phyloP scores from a whole-genome alignment of 805 yeast genomes.

The Sungouiozyma ichnusensis region DNA sequence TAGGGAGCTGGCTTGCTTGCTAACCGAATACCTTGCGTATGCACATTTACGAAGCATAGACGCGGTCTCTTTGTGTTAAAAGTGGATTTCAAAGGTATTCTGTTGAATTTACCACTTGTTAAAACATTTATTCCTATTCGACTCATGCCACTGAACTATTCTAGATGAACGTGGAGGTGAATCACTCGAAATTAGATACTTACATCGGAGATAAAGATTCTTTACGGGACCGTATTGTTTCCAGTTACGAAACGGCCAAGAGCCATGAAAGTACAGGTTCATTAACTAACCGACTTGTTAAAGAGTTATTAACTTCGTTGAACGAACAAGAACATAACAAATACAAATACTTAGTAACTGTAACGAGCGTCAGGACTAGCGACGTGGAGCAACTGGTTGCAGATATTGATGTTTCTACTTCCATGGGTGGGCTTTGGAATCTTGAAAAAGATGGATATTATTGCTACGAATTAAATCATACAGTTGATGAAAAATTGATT shows the following conservation, averaged over 20 bases:
- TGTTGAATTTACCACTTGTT: too few species aligned
- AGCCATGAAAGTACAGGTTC: not conserved
- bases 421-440: conserved; percentile 51
- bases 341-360: conserved; percentile 41
- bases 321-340: not conserved
- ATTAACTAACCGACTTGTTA: not conserved
- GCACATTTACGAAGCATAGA: too few species aligned
- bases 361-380: not conserved
- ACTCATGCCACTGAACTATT: too few species aligned
- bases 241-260: not conserved
- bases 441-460: conserved; percentile 43
- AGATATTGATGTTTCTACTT: conserved; percentile 23
- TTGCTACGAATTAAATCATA: conserved; percentile 24
- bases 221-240: not conserved
- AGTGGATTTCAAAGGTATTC: too few species aligned
- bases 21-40: too few species aligned
- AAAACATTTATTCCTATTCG: too few species aligned
- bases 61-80: too few species aligned
- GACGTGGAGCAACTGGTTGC: not conserved
- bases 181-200: not conserved
- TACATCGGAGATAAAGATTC: not conserved
- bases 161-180: not conserved
- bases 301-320: not conserved
- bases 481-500: conserved; percentile 12
- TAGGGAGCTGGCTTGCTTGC: too few species aligned